Percentiles rank a stretch among this genome's conserved stretches.
phyloP scores from a whole-genome alignment of 805 yeast species.

The Candida methanosorbosa region DNA sequence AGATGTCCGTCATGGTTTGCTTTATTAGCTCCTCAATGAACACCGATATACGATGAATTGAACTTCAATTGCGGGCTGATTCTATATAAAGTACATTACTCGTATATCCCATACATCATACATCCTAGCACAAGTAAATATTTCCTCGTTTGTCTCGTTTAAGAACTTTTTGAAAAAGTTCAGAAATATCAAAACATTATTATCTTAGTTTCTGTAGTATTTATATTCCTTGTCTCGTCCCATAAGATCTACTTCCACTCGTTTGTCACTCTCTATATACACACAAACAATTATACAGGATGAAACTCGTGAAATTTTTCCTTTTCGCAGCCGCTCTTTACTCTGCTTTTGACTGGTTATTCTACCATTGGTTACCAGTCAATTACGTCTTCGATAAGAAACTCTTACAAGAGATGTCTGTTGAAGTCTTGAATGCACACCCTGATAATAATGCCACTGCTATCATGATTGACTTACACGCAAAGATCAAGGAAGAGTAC shows the following conservation, averaged over 20 bases:
- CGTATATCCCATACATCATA: no score
- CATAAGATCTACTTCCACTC: not conserved
- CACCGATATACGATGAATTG: no score
- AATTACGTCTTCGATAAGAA: constrained; percentile 64
- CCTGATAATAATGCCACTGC: constrained; percentile 54
- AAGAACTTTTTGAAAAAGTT: no score
- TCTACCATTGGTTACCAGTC: constrained; percentile 59
- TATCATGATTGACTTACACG: constrained; percentile 54
- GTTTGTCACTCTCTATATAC: not conserved
- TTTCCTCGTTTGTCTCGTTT: no score
- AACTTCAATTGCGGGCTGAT: no score
- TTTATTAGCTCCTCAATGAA: no score
- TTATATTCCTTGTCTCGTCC: no score
- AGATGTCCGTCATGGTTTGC: no score
- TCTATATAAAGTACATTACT: no score
- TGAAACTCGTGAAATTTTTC: not conserved
- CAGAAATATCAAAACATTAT: no score
- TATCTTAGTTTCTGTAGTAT: no score
- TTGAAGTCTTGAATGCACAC: constrained; percentile 42
- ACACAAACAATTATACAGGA: not conserved
- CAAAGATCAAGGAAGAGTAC: constrained; percentile 50
- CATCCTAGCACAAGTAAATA: no score
- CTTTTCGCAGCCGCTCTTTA: not conserved
- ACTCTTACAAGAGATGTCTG: constrained; percentile 49
- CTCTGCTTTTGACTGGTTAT: constrained; percentile 28